phyloP scores from a whole-genome alignment of 2,329 filamentous ascomycete genomes.

The Cladosporium sp. region DNA sequence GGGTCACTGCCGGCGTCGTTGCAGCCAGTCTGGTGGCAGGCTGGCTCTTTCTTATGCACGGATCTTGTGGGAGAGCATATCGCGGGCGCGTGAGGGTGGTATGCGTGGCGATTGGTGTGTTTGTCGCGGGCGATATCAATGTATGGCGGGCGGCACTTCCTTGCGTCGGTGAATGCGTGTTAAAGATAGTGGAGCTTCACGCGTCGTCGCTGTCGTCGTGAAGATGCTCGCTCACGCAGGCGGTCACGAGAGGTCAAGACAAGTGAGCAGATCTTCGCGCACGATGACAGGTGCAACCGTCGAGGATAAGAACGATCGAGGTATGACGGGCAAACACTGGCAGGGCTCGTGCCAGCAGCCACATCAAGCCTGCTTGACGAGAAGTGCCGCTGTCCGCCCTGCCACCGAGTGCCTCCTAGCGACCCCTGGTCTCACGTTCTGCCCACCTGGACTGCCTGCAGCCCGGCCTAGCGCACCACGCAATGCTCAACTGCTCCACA shows the following conservation, averaged over 20 bases:
- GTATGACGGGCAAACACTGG: neutral
- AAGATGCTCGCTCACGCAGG: neutral
- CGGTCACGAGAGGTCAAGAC: neutral
- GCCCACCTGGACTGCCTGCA: constrained; percentile 3
- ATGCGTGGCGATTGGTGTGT: neutral
- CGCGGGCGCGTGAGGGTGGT: neutral
- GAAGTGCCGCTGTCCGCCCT: constrained; percentile 4
- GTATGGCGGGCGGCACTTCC: neutral
- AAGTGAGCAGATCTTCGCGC: neutral
- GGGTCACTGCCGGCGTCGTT: neutral
- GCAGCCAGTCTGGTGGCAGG: constrained; percentile 15
- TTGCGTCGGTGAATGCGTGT: constrained; percentile 1
- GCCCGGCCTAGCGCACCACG: constrained; percentile 8
- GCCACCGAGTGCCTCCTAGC: neutral
- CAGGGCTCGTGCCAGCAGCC: too few species aligned
- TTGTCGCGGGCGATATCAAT: neutral
- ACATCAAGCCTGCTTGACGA: neutral
- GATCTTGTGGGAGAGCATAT: constrained; percentile 1
- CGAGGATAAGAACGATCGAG: neutral
- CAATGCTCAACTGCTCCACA: constrained; percentile 13
- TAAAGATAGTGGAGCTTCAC: constrained; percentile 5
- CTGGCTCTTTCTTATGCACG: constrained; percentile 6
- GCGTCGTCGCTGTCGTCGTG: neutral
- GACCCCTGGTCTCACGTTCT: constrained; percentile 15
- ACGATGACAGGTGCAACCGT: neutral